Conservation (phyloP, 148 eudicot genomes). For the Amaranthus palmeri region DNA sequence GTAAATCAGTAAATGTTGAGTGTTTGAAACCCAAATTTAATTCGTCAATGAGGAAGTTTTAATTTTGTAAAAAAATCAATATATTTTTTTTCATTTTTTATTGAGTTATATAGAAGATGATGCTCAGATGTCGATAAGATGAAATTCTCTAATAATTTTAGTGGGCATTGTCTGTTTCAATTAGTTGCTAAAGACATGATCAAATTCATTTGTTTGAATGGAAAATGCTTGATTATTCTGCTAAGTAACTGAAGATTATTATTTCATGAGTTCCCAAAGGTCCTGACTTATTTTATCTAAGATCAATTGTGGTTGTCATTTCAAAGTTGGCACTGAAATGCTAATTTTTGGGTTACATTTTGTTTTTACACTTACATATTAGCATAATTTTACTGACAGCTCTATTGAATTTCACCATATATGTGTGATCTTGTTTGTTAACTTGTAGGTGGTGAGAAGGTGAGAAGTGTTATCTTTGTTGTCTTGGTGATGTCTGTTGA, state of each 20-base stretch:
- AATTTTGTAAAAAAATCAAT: neutral
- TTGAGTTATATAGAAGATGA: neutral
- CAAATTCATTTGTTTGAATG: neutral
- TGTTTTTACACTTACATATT: neutral
- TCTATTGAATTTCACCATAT: conserved; percentile 6
- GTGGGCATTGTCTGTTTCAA: no score
- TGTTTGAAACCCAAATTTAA: neutral
- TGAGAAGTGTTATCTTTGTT: conserved; percentile 24
- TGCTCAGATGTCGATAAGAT: no score
- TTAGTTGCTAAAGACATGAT: neutral
- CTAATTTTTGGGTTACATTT: neutral
- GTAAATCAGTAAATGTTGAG: conserved; percentile 1
- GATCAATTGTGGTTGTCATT: conserved; percentile 8
- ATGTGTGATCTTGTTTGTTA: conserved; percentile 15
- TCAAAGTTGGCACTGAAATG: conserved; percentile 7
- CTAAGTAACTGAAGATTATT: neutral
- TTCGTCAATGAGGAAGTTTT: neutral
- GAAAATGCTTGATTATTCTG: conserved; percentile 4
- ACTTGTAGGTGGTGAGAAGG: conserved; percentile 26
- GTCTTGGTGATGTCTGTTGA: conserved; percentile 73
- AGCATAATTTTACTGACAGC: conserved; percentile 6
- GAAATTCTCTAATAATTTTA: no score
- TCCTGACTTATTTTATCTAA: neutral
- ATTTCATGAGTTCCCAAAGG: neutral
- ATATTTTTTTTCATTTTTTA: neutral